These are phyloP conservation scores for Saccharata proteae DNA, from an alignment of 2,329 filamentous ascomycete genomes.

Conservation along the genomic window DNA sequence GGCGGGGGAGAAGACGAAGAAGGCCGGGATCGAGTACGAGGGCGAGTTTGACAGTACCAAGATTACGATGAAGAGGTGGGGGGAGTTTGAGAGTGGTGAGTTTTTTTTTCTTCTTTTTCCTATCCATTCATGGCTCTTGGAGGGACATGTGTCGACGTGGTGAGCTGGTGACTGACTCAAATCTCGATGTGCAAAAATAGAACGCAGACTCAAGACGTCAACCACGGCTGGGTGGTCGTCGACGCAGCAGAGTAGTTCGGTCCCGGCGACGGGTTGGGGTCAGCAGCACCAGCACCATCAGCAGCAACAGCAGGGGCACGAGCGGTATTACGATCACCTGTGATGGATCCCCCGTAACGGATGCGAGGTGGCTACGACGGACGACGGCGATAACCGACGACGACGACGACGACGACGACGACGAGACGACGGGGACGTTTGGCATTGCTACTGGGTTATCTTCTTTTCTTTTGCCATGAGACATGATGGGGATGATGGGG, in stretches of 20 bases:
- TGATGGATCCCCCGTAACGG: too few relatives aligned
- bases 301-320: constrained; percentile 23
- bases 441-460: too few relatives aligned
- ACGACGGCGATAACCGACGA: too few relatives aligned
- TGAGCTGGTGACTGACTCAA: too few relatives aligned
- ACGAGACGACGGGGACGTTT: too few relatives aligned
- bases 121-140: too few relatives aligned
- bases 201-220: constrained; percentile 30
- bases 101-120: constrained; percentile 2
- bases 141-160: too few relatives aligned
- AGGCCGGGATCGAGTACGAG: constrained; percentile 74
- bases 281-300: constrained; percentile 15
- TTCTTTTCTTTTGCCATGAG: too few relatives aligned
- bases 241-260: constrained; percentile 14
- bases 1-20: constrained; percentile 77
- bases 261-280: constrained; percentile 22
- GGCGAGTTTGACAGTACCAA: constrained; percentile 97
- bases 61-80: constrained; percentile 99
- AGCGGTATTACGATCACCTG: constrained; percentile 27
- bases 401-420: too few relatives aligned
- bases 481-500: too few relatives aligned
- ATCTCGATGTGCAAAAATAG: too few relatives aligned
- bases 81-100: constrained; percentile 76
- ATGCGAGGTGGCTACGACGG: too few relatives aligned
- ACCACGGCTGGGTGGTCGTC: constrained; percentile 25